Percentiles rank a stretch among this genome's conserved stretches.
Evolutionary conservation across 805 yeast genomes (phyloP).

Genomic region (Nakazawaea laoshanensis): DNA sequence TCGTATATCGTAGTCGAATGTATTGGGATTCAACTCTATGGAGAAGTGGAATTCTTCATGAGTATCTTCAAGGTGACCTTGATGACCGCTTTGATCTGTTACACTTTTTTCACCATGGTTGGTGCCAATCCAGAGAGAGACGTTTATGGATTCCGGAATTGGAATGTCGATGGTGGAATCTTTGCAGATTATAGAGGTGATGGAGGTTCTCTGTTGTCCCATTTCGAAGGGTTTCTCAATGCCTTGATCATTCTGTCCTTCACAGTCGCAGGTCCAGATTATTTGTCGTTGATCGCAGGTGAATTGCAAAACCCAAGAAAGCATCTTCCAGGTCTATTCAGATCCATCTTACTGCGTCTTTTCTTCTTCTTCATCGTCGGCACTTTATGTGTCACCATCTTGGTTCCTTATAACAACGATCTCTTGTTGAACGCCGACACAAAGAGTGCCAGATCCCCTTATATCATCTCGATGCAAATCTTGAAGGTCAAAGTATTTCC

Average conservation of each 20-base stretch:
- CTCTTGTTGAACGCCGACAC: slow-evolving; percentile 23
- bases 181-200: slow-evolving; percentile 25
- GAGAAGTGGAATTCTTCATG: slow-evolving; percentile 32
- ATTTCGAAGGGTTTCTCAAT: slow-evolving; percentile 56
- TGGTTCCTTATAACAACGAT: slow-evolving; percentile 34
- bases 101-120: slow-evolving; percentile 53
- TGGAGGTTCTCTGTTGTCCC: slow-evolving; percentile 40
- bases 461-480: slow-evolving; percentile 69
- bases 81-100: slow-evolving; percentile 29
- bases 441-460: slow-evolving; percentile 54
- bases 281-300: slow-evolving; percentile 36
- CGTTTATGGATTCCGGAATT: slow-evolving; percentile 51
- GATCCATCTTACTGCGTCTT: slow-evolving; percentile 34
- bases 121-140: slow-evolving; percentile 74
- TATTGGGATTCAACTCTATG: slow-evolving; percentile 61
- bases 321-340: slow-evolving; percentile 35
- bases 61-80: slow-evolving; percentile 28
- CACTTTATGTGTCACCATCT: slow-evolving; percentile 36
- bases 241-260: slow-evolving; percentile 59
- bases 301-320: slow-evolving; percentile 38
- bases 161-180: slow-evolving; percentile 33
- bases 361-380: slow-evolving; percentile 38
- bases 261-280: slow-evolving; percentile 59
- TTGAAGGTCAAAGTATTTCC: slow-evolving; percentile 61
- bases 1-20: slow-evolving; percentile 55